phyloP scores from a whole-genome alignment of 2,329 filamentous ascomycete genomes.

The Malbranchea cinnamomea region DNA sequence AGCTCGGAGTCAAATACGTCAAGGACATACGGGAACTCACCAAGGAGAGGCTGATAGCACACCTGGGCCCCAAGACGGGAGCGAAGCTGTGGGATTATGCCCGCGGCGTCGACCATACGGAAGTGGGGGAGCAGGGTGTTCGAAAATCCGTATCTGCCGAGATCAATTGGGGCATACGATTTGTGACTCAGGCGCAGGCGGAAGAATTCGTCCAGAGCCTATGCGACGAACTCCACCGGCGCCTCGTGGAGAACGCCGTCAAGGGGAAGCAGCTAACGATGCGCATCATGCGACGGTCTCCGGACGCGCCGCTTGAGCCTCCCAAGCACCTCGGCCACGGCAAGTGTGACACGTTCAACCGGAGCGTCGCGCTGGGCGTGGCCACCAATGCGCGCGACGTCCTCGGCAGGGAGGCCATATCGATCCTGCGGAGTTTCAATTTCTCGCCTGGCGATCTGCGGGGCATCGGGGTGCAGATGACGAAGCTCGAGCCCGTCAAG shows the following conservation, averaged over 20 bases:
- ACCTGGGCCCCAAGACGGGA: constrained; percentile 81
- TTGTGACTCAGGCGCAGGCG: constrained; percentile 79
- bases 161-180: constrained; percentile 96
- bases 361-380: constrained; percentile 67
- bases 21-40: constrained; percentile 66
- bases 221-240: constrained; percentile 67
- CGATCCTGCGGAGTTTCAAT: constrained; percentile 63
- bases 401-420: constrained; percentile 70
- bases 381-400: constrained; percentile 60
- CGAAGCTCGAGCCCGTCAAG: constrained; percentile 73
- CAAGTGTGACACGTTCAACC: constrained; percentile 88
- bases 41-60: constrained; percentile 57
- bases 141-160: constrained; percentile 94
- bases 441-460: constrained; percentile 87
- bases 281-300: constrained; percentile 81
- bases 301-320: constrained; percentile 78
- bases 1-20: constrained; percentile 67
- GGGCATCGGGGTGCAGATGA: constrained; percentile 84
- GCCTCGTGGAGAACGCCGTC: constrained; percentile 68
- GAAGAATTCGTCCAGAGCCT: constrained; percentile 82
- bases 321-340: constrained; percentile 90
- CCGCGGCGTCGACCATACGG: constrained; percentile 68
- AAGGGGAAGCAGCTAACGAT: constrained; percentile 80
- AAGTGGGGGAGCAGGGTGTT: constrained; percentile 72
- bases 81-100: constrained; percentile 83